Percentiles rank a stretch among this genome's conserved stretches.
Evolutionary conservation across 2,329 filamentous ascomycete genomes (phyloP).

Genomic region (Fonsecaea multimorphosa): DNA sequence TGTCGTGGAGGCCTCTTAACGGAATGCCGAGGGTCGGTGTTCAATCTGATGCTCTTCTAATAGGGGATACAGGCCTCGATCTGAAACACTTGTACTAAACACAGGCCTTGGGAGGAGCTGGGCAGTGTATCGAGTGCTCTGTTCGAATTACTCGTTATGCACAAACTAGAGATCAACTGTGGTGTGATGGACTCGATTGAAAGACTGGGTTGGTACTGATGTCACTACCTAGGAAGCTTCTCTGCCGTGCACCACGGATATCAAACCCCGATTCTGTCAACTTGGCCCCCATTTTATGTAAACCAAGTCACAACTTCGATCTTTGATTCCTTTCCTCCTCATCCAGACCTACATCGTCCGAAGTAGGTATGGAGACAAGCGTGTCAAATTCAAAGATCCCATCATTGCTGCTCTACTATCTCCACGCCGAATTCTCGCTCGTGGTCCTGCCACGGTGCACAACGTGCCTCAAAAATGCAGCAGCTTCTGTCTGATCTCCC

Average conservation of each 20-base stretch:
- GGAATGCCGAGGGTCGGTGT: background rate
- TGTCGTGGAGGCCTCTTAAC: background rate
- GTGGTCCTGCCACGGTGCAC: background rate
- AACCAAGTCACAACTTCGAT: background rate
- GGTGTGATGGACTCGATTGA: background rate
- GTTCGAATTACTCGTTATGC: background rate
- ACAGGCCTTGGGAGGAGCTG: background rate
- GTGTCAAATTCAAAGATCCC: background rate
- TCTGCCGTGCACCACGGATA: conserved; percentile 1
- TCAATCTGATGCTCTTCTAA: background rate
- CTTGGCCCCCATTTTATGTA: background rate
- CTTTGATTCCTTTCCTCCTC: background rate
- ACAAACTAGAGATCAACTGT: background rate
- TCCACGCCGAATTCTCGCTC: background rate
- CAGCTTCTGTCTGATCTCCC: background rate
- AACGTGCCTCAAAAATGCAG: background rate
- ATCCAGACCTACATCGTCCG: background rate
- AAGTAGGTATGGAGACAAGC: background rate
- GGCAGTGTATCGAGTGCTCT: background rate
- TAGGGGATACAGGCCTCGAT: background rate
- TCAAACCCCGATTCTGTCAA: background rate
- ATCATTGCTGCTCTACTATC: background rate
- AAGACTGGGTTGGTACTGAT: conserved; percentile 5
- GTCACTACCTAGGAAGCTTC: conserved; percentile 4
- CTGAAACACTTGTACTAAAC: background rate